Evolutionary conservation across 2,329 filamentous ascomycete species (phyloP).

Genomic region (Ascochyta clinopodiicola): DNA sequence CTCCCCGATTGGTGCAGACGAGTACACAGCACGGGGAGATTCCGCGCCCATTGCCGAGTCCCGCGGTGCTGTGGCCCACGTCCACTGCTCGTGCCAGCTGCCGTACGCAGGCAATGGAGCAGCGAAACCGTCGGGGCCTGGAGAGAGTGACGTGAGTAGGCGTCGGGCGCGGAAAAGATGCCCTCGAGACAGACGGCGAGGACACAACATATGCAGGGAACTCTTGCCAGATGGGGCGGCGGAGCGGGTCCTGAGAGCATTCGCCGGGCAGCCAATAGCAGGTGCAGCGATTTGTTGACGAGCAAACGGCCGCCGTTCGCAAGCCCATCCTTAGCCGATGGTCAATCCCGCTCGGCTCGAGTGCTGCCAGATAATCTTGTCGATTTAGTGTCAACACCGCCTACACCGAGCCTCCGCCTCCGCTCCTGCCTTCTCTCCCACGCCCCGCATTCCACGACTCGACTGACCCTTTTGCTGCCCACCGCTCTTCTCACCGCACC

Average conservation of each 20-base stretch:
- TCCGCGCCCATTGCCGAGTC: no score
- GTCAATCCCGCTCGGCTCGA: slow-evolving; percentile 20
- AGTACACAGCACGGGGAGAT: no score
- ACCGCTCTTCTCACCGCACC: neutral
- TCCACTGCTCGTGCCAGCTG: no score
- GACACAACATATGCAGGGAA: slow-evolving; percentile 2
- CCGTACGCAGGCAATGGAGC: no score
- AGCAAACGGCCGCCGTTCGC: neutral
- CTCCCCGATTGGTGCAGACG: no score
- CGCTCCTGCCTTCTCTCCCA: neutral
- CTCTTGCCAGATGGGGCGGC: slow-evolving; percentile 21
- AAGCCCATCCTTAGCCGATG: slow-evolving; percentile 8
- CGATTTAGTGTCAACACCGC: neutral
- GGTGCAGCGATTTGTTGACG: slow-evolving; percentile 21
- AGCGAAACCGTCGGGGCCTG: no score
- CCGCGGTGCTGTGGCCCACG: no score
- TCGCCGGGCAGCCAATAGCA: slow-evolving; percentile 21
- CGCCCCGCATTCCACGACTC: slow-evolving; percentile 1
- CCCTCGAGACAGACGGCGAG: neutral
- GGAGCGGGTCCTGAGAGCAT: no score
- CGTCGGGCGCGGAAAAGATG: neutral
- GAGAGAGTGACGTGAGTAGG: neutral
- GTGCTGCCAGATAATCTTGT: slow-evolving; percentile 13
- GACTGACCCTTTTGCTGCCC: neutral
- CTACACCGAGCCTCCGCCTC: slow-evolving; percentile 22